Conservation (phyloP, 164 flowering plant species). For the Umbellularia californica region DNA sequence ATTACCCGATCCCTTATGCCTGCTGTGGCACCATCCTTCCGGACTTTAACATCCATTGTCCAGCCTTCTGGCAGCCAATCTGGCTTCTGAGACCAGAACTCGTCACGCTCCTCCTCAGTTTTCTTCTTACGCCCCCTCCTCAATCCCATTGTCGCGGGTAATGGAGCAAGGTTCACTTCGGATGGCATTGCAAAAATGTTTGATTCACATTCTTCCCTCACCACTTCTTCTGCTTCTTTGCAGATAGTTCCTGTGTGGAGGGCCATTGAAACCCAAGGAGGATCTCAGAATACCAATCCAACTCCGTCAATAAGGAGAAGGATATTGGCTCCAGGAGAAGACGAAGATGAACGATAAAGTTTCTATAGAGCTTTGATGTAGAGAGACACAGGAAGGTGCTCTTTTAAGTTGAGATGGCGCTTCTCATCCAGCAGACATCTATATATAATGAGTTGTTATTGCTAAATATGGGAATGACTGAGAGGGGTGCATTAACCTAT, state of each 20-base stretch:
- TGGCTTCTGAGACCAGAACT: conserved; percentile 4
- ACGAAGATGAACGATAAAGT: too few relatives aligned
- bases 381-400: too few relatives aligned
- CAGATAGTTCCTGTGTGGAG: not conserved
- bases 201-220: not conserved
- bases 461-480: too few relatives aligned
- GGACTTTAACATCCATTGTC: conserved; percentile 28
- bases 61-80: conserved; percentile 44
- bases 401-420: too few relatives aligned
- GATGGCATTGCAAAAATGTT: not conserved
- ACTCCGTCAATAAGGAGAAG: not conserved
- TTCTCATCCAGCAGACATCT: too few relatives aligned
- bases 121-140: not conserved
- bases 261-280: not conserved
- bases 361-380: too few relatives aligned
- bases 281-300: not conserved
- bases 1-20: conserved; percentile 39
- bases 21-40: conserved; percentile 42
- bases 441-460: too few relatives aligned
- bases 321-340: not conserved
- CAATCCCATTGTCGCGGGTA: not conserved
- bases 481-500: too few relatives aligned
- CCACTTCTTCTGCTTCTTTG: not conserved
- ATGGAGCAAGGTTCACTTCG: not conserved
- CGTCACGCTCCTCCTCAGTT: not conserved